Conservation (phyloP, 1,284 basidiomycete genomes). For the Malassezia furfur region DNA sequence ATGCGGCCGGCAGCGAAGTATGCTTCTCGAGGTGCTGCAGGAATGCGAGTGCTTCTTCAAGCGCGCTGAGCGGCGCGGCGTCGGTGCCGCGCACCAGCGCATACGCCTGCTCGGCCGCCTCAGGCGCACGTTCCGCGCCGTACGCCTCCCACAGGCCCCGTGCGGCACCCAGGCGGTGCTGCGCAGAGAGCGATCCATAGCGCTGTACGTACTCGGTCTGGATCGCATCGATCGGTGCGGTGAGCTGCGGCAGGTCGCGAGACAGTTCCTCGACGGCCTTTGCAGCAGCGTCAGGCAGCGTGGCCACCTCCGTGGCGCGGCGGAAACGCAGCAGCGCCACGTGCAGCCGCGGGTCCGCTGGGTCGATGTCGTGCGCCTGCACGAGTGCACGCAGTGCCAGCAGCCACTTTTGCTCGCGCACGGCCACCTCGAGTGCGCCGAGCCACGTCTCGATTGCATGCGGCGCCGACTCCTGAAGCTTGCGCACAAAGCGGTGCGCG, state of each 20-base stretch:
- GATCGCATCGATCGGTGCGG: slow-evolving; percentile 56
- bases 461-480: slow-evolving; percentile 53
- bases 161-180: slow-evolving; percentile 55
- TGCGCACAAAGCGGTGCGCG: slow-evolving; percentile 65
- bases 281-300: slow-evolving; percentile 13
- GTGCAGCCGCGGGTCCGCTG: slow-evolving; percentile 62
- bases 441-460: slow-evolving; percentile 65
- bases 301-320: slow-evolving; percentile 27
- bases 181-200: slow-evolving; percentile 57
- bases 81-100: neutral
- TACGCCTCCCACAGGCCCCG: slow-evolving; percentile 51
- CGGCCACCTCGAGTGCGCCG: slow-evolving; percentile 67
- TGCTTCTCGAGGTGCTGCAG: neutral
- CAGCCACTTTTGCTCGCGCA: slow-evolving; percentile 66
- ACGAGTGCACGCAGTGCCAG: slow-evolving; percentile 67
- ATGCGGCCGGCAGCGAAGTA: slow-evolving; percentile 16
- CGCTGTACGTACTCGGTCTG: slow-evolving; percentile 67
- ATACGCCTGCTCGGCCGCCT: slow-evolving; percentile 6
- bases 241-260: slow-evolving; percentile 18
- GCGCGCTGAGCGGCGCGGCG: neutral
- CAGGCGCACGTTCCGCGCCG: neutral
- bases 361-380: slow-evolving; percentile 56
- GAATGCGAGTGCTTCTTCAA: slow-evolving; percentile 2
- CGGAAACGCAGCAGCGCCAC: slow-evolving; percentile 62
- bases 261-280: slow-evolving; percentile 47